phyloP scores from a whole-genome alignment of 192 early-diverging fungal species.

The Coemansia sp. region DNA sequence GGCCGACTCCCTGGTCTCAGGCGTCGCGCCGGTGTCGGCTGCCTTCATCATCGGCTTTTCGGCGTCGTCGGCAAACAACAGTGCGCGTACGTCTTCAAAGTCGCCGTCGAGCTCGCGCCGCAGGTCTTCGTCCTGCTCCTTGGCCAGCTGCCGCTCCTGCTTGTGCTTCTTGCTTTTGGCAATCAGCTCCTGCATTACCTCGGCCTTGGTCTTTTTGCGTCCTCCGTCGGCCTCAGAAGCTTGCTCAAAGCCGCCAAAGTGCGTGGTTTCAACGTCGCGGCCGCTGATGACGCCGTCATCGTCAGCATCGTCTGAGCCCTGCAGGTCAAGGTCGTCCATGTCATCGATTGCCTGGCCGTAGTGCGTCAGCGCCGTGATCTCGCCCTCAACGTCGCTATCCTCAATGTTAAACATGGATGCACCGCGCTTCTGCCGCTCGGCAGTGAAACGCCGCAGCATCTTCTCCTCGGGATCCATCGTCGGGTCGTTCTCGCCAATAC shows the following conservation, averaged over 20 bases:
- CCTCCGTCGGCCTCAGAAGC: not conserved
- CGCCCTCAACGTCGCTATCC: constrained; percentile 57
- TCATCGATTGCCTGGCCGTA: constrained; percentile 85
- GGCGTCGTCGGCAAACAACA: constrained; percentile 57
- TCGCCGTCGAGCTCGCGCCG: constrained; percentile 87
- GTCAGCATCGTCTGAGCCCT: constrained; percentile 57
- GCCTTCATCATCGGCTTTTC: constrained; percentile 15
- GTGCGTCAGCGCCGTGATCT: constrained; percentile 79
- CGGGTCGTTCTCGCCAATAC: constrained; percentile 91
- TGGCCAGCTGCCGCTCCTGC: constrained; percentile 83
- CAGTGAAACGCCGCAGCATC: constrained; percentile 91
- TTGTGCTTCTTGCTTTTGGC: constrained; percentile 97
- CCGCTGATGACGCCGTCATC: constrained; percentile 61
- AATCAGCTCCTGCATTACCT: constrained; percentile 98
- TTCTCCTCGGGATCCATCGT: constrained; percentile 90
- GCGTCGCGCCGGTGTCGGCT: not conserved
- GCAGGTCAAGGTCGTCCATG: constrained; percentile 77
- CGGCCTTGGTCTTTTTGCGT: constrained; percentile 80
- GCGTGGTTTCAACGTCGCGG: constrained; percentile 65
- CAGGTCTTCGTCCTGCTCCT: constrained; percentile 81
- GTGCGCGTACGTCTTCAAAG: constrained; percentile 73
- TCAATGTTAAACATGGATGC: constrained; percentile 79
- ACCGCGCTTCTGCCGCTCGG: constrained; percentile 66
- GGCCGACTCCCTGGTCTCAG: constrained; percentile 23
- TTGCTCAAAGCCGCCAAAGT: constrained; percentile 90